Percentiles rank a stretch among this genome's conserved stretches.
phyloP scores from a whole-genome alignment of 129 eudicot species.

The Daucus carota region DNA sequence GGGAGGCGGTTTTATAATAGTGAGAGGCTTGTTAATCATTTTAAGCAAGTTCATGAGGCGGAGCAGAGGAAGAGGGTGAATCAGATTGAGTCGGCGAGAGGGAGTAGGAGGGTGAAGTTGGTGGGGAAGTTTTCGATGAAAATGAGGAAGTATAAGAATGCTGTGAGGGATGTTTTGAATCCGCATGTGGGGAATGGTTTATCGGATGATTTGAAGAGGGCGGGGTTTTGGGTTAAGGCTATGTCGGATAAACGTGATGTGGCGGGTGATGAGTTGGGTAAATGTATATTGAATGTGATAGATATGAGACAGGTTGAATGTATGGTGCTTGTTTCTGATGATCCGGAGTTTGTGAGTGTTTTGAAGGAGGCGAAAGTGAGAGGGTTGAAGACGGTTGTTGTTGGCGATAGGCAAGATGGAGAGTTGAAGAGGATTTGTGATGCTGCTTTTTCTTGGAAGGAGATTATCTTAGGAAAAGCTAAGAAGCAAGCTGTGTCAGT shows the following conservation, averaged over 20 bases:
- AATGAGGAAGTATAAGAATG: conserved; percentile 63
- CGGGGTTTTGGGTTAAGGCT: conserved; percentile 65
- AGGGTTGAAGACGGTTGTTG: conserved; percentile 76
- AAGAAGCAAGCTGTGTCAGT: conserved; percentile 55
- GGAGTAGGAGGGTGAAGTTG: conserved; percentile 58
- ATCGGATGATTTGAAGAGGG: conserved; percentile 74
- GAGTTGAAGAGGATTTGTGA: conserved; percentile 60
- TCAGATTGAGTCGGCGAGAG: conserved; percentile 63
- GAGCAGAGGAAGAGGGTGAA: conserved; percentile 63
- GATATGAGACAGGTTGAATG: conserved; percentile 46
- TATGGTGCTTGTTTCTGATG: conserved; percentile 80
- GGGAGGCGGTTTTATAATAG: conserved; percentile 59
- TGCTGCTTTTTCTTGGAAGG: conserved; percentile 80
- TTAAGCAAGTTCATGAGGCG: conserved; percentile 70
- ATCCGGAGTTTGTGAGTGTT: conserved; percentile 61
- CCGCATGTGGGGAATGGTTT: conserved; percentile 72
- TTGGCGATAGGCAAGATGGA: conserved; percentile 62
- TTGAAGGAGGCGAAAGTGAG: conserved; percentile 66
- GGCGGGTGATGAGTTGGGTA: conserved; percentile 47
- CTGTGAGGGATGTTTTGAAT: conserved; percentile 55
- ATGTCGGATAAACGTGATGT: conserved; percentile 72
- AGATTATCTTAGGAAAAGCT: conserved; percentile 70
- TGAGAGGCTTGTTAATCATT: conserved; percentile 64
- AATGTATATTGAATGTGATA: conserved; percentile 70
- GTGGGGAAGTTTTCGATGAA: conserved; percentile 56